Percentiles rank a stretch among this genome's conserved stretches.
Evolutionary conservation across 2,329 filamentous ascomycete species (phyloP).

Genomic region (Phaeomoniella chlamydospora): DNA sequence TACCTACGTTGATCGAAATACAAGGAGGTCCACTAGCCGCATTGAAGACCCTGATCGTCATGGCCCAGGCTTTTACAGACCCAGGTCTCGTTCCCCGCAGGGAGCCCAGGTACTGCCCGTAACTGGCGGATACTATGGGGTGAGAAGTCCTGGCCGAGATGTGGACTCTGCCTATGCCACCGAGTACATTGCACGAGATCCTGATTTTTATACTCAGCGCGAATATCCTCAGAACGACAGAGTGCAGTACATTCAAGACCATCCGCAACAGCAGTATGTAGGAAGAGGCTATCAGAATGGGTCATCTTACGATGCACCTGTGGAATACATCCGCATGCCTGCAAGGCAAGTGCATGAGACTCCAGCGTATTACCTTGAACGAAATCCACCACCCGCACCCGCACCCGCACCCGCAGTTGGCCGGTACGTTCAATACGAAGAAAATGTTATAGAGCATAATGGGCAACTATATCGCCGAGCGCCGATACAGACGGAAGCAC

Average conservation of each 20-base stretch:
- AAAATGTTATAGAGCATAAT: constrained; percentile 8
- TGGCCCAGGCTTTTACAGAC: constrained; percentile 11
- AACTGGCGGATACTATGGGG: constrained; percentile 12
- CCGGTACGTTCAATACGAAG: constrained; percentile 8
- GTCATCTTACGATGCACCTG: constrained; percentile 5
- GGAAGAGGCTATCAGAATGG: constrained; percentile 8
- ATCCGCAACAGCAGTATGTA: constrained; percentile 11
- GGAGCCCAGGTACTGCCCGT: constrained; percentile 7
- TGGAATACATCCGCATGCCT: constrained; percentile 14
- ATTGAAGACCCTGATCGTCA: constrained; percentile 8
- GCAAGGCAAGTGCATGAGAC: constrained; percentile 7
- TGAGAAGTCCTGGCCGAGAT: constrained; percentile 10
- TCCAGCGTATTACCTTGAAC: constrained; percentile 12
- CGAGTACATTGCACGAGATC: background rate
- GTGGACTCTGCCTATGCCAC: background rate
- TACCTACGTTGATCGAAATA: background rate
- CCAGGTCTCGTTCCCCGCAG: constrained; percentile 14
- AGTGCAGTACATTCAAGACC: constrained; percentile 2
- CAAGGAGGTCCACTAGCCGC: background rate
- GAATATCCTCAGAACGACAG: background rate
- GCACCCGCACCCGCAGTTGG: constrained; percentile 10
- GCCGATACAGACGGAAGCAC: background rate
- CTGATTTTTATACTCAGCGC: too few relatives aligned
- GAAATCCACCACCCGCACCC: constrained; percentile 8
- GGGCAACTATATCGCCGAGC: constrained; percentile 4